phyloP scores from a whole-genome alignment of 106 monocot genomes.

The Chionographis japonica region DNA sequence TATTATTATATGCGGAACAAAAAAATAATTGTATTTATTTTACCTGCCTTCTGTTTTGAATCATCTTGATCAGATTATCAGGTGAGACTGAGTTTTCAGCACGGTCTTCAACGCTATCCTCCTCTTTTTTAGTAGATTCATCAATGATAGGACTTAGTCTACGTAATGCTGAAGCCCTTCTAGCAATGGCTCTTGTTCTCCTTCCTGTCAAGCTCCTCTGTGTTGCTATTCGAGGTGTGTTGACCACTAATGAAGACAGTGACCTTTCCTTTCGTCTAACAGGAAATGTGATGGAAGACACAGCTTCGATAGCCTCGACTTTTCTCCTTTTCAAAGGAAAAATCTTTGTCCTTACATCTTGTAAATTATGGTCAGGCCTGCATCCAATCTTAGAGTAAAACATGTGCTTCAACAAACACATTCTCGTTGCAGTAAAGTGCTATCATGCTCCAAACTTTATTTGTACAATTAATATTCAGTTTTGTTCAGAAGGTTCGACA shows the following conservation, averaged over 20 bases:
- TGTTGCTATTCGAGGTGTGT: slow-evolving; percentile 52
- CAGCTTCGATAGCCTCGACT: slow-evolving; percentile 45
- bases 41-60: slow-evolving; percentile 65
- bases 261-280: slow-evolving; percentile 92
- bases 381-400: background rate
- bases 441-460: background rate
- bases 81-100: slow-evolving; percentile 35
- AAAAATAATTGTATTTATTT: background rate
- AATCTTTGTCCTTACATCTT: slow-evolving; percentile 83
- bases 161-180: slow-evolving; percentile 44
- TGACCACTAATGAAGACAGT: slow-evolving; percentile 87
- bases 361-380: slow-evolving; percentile 91
- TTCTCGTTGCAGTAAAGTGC: too few relatives aligned
- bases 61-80: slow-evolving; percentile 33
- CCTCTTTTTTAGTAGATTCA: slow-evolving; percentile 45
- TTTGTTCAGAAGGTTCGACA: too few relatives aligned
- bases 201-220: slow-evolving; percentile 62
- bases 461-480: background rate
- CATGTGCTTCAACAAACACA: background rate
- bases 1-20: background rate
- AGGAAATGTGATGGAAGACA: slow-evolving; percentile 42
- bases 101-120: slow-evolving; percentile 22
- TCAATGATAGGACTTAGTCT: slow-evolving; percentile 36
- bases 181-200: slow-evolving; percentile 61
- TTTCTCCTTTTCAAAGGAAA: slow-evolving; percentile 81